These are phyloP conservation scores for Lentinula boryana DNA, from an alignment of 768 basidiomycete genomes.

Conservation along the genomic window DNA sequence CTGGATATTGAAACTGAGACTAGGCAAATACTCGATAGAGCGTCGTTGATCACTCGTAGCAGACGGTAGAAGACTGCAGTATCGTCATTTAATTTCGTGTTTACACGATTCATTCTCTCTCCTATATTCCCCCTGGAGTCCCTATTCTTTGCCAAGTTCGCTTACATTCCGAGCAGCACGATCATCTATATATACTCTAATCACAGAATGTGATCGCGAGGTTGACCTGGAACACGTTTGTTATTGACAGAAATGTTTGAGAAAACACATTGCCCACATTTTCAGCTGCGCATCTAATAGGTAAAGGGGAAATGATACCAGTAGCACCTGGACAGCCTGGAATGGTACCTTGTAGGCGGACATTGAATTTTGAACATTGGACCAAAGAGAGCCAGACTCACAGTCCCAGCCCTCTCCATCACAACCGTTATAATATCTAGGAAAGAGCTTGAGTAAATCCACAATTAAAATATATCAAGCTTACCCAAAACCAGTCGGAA, in stretches of 20 bases:
- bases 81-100: neutral
- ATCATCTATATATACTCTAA: neutral
- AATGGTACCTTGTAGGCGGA: slow-evolving; percentile 17
- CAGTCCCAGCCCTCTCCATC: slow-evolving; percentile 21
- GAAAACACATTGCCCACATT: slow-evolving; percentile 15
- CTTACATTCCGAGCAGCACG: too few relatives aligned
- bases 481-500: slow-evolving; percentile 27
- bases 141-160: too few relatives aligned
- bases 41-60: too few relatives aligned
- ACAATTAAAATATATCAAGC: neutral
- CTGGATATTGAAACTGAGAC: slow-evolving; percentile 62
- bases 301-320: slow-evolving; percentile 18
- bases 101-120: too few relatives aligned
- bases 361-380: neutral
- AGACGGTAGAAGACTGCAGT: neutral
- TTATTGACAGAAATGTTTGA: neutral
- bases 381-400: slow-evolving; percentile 6
- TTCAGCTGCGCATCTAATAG: slow-evolving; percentile 24
- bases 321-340: slow-evolving; percentile 25
- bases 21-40: neutral
- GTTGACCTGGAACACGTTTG: neutral
- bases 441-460: neutral
- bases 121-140: too few relatives aligned
- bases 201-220: slow-evolving; percentile 1
- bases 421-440: slow-evolving; percentile 24